phyloP scores from a whole-genome alignment of 2,329 filamentous ascomycete species.

The Sclerotinia minor region DNA sequence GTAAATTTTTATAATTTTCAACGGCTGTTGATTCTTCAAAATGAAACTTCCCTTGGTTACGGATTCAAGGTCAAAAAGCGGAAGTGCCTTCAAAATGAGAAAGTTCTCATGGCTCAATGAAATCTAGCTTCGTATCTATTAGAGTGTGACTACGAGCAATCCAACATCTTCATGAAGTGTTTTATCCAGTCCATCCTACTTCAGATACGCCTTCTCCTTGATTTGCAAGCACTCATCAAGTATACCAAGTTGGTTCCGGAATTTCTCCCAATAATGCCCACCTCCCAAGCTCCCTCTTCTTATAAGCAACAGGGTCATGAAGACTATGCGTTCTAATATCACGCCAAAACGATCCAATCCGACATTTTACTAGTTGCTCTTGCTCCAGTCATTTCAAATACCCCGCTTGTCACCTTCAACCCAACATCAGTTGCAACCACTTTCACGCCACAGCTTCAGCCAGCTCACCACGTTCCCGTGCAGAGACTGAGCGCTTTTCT shows the following conservation, averaged over 20 bases:
- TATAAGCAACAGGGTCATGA: slow-evolving; percentile 68
- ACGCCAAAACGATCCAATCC: slow-evolving; percentile 66
- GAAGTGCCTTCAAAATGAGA: neutral
- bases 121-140: too few species aligned
- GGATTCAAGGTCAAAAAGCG: neutral
- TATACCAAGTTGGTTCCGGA: slow-evolving; percentile 63
- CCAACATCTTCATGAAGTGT: neutral
- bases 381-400: slow-evolving; percentile 65
- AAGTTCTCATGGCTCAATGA: neutral
- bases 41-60: neutral
- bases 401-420: slow-evolving; percentile 57
- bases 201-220: too few species aligned
- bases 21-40: neutral
- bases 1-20: too few species aligned
- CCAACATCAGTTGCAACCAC: slow-evolving; percentile 62
- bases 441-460: slow-evolving; percentile 65
- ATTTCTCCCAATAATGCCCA: slow-evolving; percentile 54
- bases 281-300: slow-evolving; percentile 61
- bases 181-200: neutral
- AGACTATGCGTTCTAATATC: slow-evolving; percentile 66
- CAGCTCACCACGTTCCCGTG: slow-evolving; percentile 56
- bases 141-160: too few species aligned
- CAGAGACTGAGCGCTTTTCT: slow-evolving; percentile 49
- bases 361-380: slow-evolving; percentile 58
- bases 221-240: slow-evolving; percentile 33